Base-by-base conservation (phyloP, 345 rosid genomes). In the Linum lewisii region DNA sequence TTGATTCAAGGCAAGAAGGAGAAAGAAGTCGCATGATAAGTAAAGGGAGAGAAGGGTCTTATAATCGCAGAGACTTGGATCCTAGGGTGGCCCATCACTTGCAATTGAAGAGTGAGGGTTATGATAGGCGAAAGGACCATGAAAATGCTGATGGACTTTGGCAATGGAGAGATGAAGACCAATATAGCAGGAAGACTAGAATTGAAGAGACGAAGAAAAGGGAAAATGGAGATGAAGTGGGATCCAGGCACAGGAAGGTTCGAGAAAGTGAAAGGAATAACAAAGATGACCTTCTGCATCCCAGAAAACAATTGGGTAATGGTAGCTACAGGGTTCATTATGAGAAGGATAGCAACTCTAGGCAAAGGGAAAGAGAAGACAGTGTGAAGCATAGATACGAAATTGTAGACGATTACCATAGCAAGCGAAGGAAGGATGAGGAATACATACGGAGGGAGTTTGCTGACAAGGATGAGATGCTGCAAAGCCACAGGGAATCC, bases 401-500 rank as follows among this genome's bases (percentile, higher is more conserved):
- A 53, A 58, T 58, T 52, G 65, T 63, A 51, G 89, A 82, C 71
- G 94, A 85, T 69, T 78, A 87, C 79, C 76, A 61, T 51, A 69
- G 72, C 79, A 93, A 84, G 81, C 79, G 87, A 75, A 85, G 82
- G 72, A 88, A 84, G 66, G 92, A 79, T 52, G 94, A 85, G 25
- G 97, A 93, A 42, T 80, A 77, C 74, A 21, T 64, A 44, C 78
- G 77, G 61, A 80, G 88, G 68, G 88, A 76, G 59, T 82, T 72
- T 63, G 49, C 73, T 62, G 85, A 89, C 51, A 87, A 77, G 75
- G 91, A 83, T 59, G 92, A 82, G 64, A 69, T 68, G 34, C 42
- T 70, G 67, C 86, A 73, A 66, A 74, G 78, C 54, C 82, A 80
- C 63, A 80, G 88, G 76, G 97, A 93, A 72, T 69, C 65, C 47